A percentile compares a stretch with the other conserved stretches of the same genome.
Conservation (phyloP, 257 asterid species). For the Cordia subcordata region DNA sequence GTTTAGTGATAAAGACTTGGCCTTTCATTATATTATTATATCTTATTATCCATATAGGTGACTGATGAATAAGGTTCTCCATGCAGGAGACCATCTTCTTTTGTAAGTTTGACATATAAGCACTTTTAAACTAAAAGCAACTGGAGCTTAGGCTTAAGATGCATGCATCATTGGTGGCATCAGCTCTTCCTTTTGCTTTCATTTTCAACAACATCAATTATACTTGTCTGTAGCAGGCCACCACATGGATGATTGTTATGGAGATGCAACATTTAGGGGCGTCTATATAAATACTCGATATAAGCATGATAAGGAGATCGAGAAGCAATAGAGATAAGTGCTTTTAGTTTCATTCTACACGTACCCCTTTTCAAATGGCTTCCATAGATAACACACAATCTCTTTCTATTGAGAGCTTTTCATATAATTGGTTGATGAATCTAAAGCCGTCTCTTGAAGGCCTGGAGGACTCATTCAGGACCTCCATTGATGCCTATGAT, state of each 20-base stretch:
- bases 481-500: slow-evolving; percentile 31
- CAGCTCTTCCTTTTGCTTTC: slow-evolving; percentile 22
- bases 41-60: too few relatives aligned
- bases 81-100: too few relatives aligned
- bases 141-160: not conserved
- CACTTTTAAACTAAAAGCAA: not conserved
- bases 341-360: too few relatives aligned
- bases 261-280: not conserved
- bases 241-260: slow-evolving; percentile 36
- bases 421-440: slow-evolving; percentile 60
- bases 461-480: slow-evolving; percentile 16
- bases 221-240: slow-evolving; percentile 39
- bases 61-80: too few relatives aligned
- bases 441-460: slow-evolving; percentile 23
- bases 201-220: slow-evolving; percentile 33
- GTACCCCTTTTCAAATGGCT: not conserved
- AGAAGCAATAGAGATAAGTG: not conserved
- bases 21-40: too few relatives aligned
- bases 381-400: slow-evolving; percentile 49
- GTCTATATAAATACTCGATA: not conserved
- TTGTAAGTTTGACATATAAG: not conserved
- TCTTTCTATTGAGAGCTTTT: slow-evolving; percentile 69
- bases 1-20: too few relatives aligned
- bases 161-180: not conserved
- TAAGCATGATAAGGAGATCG: not conserved